phyloP scores from a whole-genome alignment of 305 asterid species.

The Fraxinus platypoda region DNA sequence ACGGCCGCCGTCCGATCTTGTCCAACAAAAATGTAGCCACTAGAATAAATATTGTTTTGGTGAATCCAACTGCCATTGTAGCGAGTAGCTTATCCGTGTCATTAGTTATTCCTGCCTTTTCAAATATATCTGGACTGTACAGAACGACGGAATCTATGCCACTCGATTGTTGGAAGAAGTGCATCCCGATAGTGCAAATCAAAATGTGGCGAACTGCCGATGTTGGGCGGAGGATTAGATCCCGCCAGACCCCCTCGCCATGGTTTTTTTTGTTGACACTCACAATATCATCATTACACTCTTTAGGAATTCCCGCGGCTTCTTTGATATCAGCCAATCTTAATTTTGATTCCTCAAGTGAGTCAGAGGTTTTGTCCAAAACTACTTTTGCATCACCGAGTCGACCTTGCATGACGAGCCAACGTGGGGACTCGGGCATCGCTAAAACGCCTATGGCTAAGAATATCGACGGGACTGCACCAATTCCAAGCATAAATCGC shows the following conservation, averaged over 20 bases:
- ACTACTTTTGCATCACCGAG: slow-evolving; percentile 64
- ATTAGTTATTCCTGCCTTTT: slow-evolving; percentile 45
- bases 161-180: slow-evolving; percentile 67
- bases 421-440: slow-evolving; percentile 91
- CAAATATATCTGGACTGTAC: slow-evolving; percentile 61
- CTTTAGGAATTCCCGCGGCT: slow-evolving; percentile 65
- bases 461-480: slow-evolving; percentile 65
- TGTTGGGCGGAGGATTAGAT: slow-evolving; percentile 54
- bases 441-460: slow-evolving; percentile 53
- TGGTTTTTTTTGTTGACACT: slow-evolving; percentile 22
- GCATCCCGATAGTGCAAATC: slow-evolving; percentile 56
- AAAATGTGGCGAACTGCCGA: slow-evolving; percentile 59
- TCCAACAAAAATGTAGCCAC: slow-evolving; percentile 64
- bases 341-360: slow-evolving; percentile 50
- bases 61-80: slow-evolving; percentile 68
- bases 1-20: slow-evolving; percentile 60
- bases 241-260: slow-evolving; percentile 62
- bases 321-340: slow-evolving; percentile 15
- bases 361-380: slow-evolving; percentile 60
- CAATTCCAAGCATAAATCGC: slow-evolving; percentile 84
- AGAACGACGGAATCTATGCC: slow-evolving; percentile 72
- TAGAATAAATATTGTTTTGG: slow-evolving; percentile 64
- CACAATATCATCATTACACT: slow-evolving; percentile 53
- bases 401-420: slow-evolving; percentile 88
- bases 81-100: slow-evolving; percentile 46